phyloP scores from a whole-genome alignment of 352 stramenopile species.

The Aphanomyces astaci region DNA sequence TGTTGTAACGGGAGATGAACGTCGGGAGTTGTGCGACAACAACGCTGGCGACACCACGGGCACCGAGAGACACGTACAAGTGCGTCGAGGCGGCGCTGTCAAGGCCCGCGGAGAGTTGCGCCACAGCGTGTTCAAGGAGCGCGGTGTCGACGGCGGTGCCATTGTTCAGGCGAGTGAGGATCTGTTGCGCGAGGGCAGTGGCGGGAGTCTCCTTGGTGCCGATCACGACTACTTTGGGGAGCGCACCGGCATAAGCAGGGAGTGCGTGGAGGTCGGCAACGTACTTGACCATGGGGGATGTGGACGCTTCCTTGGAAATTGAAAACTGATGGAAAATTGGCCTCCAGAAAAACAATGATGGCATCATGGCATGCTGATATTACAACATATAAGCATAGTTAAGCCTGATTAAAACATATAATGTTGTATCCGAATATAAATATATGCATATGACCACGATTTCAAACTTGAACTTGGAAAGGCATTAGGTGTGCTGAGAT shows the following conservation, averaged over 20 bases:
- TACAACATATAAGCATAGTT: too few relatives aligned
- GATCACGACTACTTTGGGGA: conserved; percentile 21
- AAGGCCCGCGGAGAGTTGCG: conserved; percentile 31
- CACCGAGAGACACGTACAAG: conserved; percentile 35
- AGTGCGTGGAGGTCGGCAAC: not conserved
- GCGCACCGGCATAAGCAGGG: not conserved
- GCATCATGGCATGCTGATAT: too few relatives aligned
- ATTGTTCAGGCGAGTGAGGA: conserved; percentile 2
- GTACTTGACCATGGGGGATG: conserved; percentile 16
- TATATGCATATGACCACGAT: not conserved
- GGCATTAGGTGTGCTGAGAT: not conserved
- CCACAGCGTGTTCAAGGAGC: conserved; percentile 47
- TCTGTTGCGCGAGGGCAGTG: not conserved
- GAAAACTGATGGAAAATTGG: not conserved
- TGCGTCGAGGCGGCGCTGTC: conserved; percentile 43
- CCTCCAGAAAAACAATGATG: too few relatives aligned
- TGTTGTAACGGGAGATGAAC: conserved; percentile 61
- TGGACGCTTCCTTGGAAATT: not conserved
- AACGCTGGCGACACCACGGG: conserved; percentile 28
- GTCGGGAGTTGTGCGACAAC: conserved; percentile 54
- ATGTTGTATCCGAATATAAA: not conserved
- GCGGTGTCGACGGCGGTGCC: not conserved
- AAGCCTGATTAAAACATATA: too few relatives aligned
- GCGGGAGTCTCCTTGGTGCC: conserved; percentile 19
- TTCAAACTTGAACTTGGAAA: not conserved